Conservation (phyloP, 2,329 filamentous ascomycete genomes). For the Alternaria infectoria region DNA sequence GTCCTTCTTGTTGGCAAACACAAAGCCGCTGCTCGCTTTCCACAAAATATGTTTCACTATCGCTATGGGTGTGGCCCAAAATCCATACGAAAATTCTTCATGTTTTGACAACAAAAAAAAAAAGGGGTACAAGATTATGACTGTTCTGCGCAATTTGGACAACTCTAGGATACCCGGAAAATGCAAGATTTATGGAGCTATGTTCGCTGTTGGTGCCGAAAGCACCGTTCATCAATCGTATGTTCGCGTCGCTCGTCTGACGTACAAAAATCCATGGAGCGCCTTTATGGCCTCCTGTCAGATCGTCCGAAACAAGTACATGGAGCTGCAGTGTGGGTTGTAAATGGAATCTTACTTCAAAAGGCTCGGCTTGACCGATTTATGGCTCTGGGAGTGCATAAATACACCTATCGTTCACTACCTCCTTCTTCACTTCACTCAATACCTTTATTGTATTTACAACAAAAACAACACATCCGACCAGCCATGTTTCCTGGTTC, state of each 20-base stretch:
- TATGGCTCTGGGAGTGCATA: neutral
- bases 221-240: too few relatives aligned
- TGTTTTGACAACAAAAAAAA: neutral
- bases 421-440: neutral
- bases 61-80: neutral
- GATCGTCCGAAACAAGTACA: rapidly evolving
- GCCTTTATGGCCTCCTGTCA: neutral
- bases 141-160: neutral
- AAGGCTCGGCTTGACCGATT: too few relatives aligned
- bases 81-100: too few relatives aligned
- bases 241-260: neutral
- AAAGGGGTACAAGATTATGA: rapidly evolving
- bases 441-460: neutral
- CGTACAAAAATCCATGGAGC: neutral
- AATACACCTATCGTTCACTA: neutral
- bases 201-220: neutral
- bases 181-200: neutral
- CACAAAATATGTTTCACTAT: neutral
- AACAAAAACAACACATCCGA: too few relatives aligned
- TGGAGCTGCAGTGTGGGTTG: neutral
- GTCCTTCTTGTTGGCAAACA: too few relatives aligned
- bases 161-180: neutral
- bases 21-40: rapidly evolving
- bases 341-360: neutral
- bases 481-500: too few relatives aligned